Base-by-base conservation (phyloP, 1,284 basidiomycete species). In the Bothia castanella region DNA sequence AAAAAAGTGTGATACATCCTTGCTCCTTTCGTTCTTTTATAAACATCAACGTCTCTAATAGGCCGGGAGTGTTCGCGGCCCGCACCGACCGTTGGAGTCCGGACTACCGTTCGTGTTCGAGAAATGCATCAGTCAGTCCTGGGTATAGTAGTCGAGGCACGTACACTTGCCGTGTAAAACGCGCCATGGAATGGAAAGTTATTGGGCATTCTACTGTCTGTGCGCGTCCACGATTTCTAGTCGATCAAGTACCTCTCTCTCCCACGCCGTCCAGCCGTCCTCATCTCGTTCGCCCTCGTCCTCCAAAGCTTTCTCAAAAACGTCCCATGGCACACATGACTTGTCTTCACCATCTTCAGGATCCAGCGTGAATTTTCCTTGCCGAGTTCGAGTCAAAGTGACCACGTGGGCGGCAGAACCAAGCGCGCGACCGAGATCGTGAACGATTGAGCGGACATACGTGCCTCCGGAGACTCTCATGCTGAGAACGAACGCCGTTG, bases 401-500 rank as follows among this genome's bases (percentile, higher is more conserved):
- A 95, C 92, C 46, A 97, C 92, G 66, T 95, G 92, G 0, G 92
- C 94, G 5, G 89, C 89, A 37, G 88, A 90, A 2, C 85, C 89
- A 20, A 97, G 68, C 1, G 84, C 81, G 56, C 85, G 82, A 9
- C 87, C 90, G 19, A 97, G 77, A 67, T 97, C 94, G 66, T 97
- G 92, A 40, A 93, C 87, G 57, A 97, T 86, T 2, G 87, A 91
- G 44, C 94, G 85, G 41, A 97, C 93, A 62, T 97, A 97, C n/a
- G 94, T 97, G 21, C 94, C 94, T n/a, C 89, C 89, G 16, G 91
- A 92, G 9, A 97, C 95, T 51, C 79, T 88, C 92, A 97, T 95
- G 49, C 80, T 80, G 54, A 97, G 73, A 11, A 87, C 86, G 67
- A 97, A 96, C n/a, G 85, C 86, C 0, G 85, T 79, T 1, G 93